phyloP scores from a whole-genome alignment of 176 grass and related monocot species.

The Avena sativa region DNA sequence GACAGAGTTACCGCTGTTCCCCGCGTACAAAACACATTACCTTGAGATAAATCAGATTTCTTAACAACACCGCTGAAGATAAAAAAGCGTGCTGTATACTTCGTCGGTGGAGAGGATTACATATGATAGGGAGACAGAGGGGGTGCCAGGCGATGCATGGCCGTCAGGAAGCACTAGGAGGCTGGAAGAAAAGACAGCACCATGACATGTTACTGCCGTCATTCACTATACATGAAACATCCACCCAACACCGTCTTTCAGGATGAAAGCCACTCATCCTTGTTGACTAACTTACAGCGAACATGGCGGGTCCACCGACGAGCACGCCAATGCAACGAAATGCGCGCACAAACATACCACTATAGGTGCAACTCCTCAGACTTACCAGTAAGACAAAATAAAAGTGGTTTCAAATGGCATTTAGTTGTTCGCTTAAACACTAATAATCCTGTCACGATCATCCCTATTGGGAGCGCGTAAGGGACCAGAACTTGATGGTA shows the following conservation, averaged over 20 bases:
- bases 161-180: background rate
- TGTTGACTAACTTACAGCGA: background rate
- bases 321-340: background rate
- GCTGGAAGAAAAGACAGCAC: background rate
- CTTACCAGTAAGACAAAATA: background rate
- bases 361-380: background rate
- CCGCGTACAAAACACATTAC: background rate
- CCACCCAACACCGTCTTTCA: background rate
- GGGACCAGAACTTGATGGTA: no score
- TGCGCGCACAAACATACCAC: background rate
- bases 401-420: background rate
- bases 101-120: background rate
- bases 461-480: no score
- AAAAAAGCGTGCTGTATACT: background rate
- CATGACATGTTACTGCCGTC: background rate
- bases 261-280: background rate
- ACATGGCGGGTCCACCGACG: background rate
- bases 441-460: no score
- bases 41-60: background rate
- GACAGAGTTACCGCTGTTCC: background rate
- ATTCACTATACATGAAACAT: background rate
- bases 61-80: background rate
- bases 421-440: background rate
- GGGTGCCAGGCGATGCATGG: background rate
- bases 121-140: background rate